Conservation (phyloP, 202 grass and related monocot genomes). For the Zoysia matrella region DNA sequence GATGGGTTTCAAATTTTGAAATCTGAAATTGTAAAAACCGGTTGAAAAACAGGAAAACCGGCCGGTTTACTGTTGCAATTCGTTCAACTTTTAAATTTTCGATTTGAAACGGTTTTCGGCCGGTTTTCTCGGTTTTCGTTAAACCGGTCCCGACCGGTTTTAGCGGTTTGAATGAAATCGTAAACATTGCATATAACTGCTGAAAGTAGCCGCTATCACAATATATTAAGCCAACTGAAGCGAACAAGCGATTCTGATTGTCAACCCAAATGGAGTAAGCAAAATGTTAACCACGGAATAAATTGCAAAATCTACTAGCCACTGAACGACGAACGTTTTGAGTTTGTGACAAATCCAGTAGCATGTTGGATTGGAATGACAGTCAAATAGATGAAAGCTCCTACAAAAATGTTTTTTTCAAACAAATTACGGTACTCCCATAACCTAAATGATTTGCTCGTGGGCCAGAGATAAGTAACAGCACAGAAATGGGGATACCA, state of each 20-base stretch:
- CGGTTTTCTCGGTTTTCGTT: too few relatives aligned
- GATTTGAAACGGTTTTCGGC: too few relatives aligned
- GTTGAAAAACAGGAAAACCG: too few relatives aligned
- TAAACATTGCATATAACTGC: background rate
- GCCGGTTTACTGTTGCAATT: too few relatives aligned
- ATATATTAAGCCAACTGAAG: background rate
- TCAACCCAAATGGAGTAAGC: background rate
- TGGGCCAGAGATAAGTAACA: background rate
- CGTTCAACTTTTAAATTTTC: too few relatives aligned
- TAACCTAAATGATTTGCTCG: background rate
- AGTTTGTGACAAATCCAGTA: background rate
- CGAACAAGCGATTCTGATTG: background rate
- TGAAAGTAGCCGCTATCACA: constrained; percentile 31
- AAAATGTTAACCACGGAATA: background rate
- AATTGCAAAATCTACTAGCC: background rate
- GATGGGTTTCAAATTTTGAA: too few relatives aligned
- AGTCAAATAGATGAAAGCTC: background rate
- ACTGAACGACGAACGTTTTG: constrained; percentile 3
- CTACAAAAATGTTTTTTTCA: background rate
- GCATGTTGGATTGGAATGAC: background rate
- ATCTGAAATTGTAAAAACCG: too few relatives aligned
- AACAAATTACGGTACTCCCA: background rate
- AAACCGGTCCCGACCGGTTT: too few relatives aligned
- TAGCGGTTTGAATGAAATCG: too few relatives aligned
- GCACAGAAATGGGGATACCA: constrained; percentile 2